phyloP scores from a whole-genome alignment of 2,329 filamentous ascomycete genomes.

The Aspergillus luchuensis region DNA sequence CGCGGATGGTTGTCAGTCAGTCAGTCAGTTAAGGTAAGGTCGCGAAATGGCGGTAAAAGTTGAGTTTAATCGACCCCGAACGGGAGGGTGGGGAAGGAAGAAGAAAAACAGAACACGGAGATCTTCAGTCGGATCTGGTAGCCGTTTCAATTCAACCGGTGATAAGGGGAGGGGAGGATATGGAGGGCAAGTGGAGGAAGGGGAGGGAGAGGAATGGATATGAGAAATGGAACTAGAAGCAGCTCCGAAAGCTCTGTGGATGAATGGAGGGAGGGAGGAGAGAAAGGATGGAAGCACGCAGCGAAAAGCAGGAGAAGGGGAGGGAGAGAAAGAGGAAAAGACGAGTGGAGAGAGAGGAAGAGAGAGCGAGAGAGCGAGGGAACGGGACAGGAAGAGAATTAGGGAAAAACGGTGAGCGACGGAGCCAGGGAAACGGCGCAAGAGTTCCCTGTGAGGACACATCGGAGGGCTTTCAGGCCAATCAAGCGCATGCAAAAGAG shows the following conservation, averaged over 20 bases:
- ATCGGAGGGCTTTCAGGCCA: conserved; percentile 17
- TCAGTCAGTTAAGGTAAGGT: neutral
- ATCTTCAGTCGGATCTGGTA: neutral
- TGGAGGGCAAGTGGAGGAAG: too few relatives aligned
- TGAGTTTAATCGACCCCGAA: neutral
- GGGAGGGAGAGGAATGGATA: neutral
- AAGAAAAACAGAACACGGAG: neutral
- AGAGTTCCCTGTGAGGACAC: conserved; percentile 5
- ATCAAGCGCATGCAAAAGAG: conserved; percentile 16
- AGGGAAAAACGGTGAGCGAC: conserved; percentile 19
- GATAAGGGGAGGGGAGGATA: neutral
- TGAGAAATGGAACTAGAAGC: neutral
- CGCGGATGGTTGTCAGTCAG: neutral
- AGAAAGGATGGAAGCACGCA: neutral
- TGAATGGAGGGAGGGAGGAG: conserved; percentile 1
- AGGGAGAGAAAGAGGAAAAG: conserved; percentile 3
- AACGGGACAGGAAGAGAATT: conserved; percentile 15
- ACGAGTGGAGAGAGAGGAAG: conserved; percentile 1
- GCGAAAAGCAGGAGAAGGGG: conserved; percentile 5
- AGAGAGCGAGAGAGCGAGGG: conserved; percentile 14
- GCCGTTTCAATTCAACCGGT: neutral
- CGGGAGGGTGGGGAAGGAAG: neutral
- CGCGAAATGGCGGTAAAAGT: conserved; percentile 22
- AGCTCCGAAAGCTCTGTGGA: conserved; percentile 8
- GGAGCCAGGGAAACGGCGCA: conserved; percentile 13